phyloP scores from a whole-genome alignment of 2,329 filamentous ascomycete species.

The Ascochyta fabae region DNA sequence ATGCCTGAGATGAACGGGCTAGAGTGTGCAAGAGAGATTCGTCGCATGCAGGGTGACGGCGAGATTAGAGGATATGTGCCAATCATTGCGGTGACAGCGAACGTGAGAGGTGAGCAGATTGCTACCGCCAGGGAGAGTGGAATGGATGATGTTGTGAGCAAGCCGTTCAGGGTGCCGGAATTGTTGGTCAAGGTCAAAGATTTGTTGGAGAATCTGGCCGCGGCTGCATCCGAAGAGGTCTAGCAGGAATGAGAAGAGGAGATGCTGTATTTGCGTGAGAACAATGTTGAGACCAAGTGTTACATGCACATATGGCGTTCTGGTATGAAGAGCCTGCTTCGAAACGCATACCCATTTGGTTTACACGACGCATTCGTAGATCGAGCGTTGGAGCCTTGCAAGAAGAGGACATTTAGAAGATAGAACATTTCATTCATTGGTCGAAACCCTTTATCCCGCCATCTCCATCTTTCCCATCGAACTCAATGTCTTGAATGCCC shows the following conservation, averaged over 20 bases:
- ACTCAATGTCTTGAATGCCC: too few relatives aligned
- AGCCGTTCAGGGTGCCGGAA: conserved; percentile 45
- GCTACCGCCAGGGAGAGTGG: conserved; percentile 38
- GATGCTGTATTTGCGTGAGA: not conserved
- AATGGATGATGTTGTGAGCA: conserved; percentile 47
- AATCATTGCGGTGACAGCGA: conserved; percentile 47
- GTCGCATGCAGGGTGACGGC: conserved; percentile 35
- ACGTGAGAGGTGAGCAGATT: conserved; percentile 45
- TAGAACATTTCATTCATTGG: not conserved
- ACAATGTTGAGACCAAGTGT: not conserved
- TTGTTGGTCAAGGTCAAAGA: conserved; percentile 36
- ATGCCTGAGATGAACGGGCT: conserved; percentile 51
- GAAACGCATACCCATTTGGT: not conserved
- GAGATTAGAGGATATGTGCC: conserved; percentile 38
- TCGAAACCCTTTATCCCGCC: not conserved
- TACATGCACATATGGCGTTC: not conserved
- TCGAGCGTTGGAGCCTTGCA: conserved; percentile 1
- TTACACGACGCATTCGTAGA: not conserved
- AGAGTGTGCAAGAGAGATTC: conserved; percentile 41
- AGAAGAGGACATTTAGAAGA: not conserved
- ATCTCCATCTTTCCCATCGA: too few relatives aligned
- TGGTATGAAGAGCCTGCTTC: not conserved
- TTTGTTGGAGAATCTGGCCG: conserved; percentile 24
- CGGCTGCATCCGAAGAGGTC: not conserved
- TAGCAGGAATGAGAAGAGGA: not conserved